Conservation (phyloP, 129 eudicot genomes). For the Glebionis coronaria region DNA sequence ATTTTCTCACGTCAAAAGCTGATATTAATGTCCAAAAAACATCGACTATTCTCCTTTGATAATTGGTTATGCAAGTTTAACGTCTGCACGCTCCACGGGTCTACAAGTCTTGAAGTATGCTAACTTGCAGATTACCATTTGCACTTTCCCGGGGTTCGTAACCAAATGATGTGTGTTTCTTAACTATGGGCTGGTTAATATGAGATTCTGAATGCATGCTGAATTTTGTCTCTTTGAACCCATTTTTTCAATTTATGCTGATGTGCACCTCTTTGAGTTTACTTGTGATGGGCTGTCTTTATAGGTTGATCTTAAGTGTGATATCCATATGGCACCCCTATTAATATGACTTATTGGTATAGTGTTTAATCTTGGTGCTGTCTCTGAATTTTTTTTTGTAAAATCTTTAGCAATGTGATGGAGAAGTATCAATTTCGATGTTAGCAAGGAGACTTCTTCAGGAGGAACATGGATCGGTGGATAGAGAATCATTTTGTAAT, state of each 20-base stretch:
- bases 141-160: constrained; percentile 73
- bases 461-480: constrained; percentile 90
- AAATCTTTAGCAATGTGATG: constrained; percentile 76
- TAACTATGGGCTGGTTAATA: neutral
- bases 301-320: constrained; percentile 9
- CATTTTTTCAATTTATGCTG: constrained; percentile 4
- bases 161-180: constrained; percentile 3
- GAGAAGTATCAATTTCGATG: constrained; percentile 80
- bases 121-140: constrained; percentile 86
- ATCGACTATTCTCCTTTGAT: too few relatives aligned
- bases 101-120: too few relatives aligned
- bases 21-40: too few relatives aligned
- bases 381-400: constrained; percentile 8
- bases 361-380: neutral
- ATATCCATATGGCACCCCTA: neutral
- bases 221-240: constrained; percentile 12
- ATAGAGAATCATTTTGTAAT: too few relatives aligned
- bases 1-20: too few relatives aligned
- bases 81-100: too few relatives aligned
- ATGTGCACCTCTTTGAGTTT: constrained; percentile 1
- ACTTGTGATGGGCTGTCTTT: constrained; percentile 12
- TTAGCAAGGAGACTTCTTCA: constrained; percentile 78
- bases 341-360: constrained; percentile 22
- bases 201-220: constrained; percentile 1
- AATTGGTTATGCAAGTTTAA: too few relatives aligned